Evolutionary conservation across 1,139 yeast genomes (phyloP).

Genomic region (Entelexis paramagnoliae): DNA sequence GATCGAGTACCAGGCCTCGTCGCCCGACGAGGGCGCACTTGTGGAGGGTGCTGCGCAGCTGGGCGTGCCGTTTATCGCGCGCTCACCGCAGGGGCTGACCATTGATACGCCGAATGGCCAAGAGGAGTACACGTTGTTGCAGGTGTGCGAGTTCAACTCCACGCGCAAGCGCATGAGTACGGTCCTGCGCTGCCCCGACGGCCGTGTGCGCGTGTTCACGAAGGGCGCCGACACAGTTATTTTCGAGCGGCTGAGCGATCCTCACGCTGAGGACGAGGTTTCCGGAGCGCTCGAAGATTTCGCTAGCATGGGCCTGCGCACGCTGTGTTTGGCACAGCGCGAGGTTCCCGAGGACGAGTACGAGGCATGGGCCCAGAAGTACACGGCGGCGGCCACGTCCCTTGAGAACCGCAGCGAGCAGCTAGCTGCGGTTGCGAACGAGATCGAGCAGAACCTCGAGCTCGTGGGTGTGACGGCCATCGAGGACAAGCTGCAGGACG

Average conservation of each 20-base stretch:
- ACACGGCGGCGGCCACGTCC: slow-evolving; percentile 74
- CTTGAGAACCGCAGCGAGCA: slow-evolving; percentile 62
- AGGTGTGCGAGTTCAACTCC: slow-evolving; percentile 92
- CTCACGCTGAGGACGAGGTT: slow-evolving; percentile 42
- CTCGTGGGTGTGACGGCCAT: slow-evolving; percentile 95
- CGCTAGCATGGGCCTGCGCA: slow-evolving; percentile 92
- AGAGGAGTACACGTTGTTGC: slow-evolving; percentile 63
- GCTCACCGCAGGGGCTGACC: slow-evolving; percentile 76
- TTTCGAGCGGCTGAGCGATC: slow-evolving; percentile 52
- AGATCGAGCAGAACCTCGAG: slow-evolving; percentile 69
- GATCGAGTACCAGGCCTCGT: slow-evolving; percentile 93
- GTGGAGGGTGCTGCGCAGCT: slow-evolving; percentile 91
- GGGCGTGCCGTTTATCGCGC: slow-evolving; percentile 73
- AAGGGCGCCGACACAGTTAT: slow-evolving; percentile 98
- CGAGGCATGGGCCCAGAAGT: slow-evolving; percentile 45
- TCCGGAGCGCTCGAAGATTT: slow-evolving; percentile 86
- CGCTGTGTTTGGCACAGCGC: slow-evolving; percentile 84
- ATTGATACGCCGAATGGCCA: slow-evolving; percentile 41
- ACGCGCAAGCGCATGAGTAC: slow-evolving; percentile 98
- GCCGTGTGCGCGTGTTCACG: slow-evolving; percentile 74
- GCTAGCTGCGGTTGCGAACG: slow-evolving; percentile 74
- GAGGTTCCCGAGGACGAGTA: slow-evolving; percentile 75
- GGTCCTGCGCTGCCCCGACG: slow-evolving; percentile 88
- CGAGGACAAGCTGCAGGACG: slow-evolving; percentile 95
- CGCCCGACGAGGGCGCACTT: slow-evolving; percentile 98